Base-by-base conservation (phyloP, 2,329 filamentous ascomycete genomes). In the Microdochium trichocladiopsis region DNA sequence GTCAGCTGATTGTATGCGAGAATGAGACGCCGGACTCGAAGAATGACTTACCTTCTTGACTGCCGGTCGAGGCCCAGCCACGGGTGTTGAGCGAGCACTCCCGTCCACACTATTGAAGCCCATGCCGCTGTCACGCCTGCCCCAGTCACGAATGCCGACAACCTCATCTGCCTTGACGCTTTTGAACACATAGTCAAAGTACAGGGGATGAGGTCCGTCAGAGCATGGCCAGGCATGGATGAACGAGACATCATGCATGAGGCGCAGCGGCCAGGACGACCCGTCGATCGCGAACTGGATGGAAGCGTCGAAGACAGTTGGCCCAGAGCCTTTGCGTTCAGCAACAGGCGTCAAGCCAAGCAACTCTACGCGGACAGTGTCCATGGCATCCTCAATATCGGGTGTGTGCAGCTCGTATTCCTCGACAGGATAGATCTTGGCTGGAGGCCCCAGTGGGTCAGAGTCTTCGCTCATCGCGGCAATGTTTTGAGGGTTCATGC, bases 291-390 rank as follows among this genome's bases (percentile, higher is more conserved):
- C 82, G 61, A 87, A 85, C 57, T 82, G 80, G 25, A 86, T 71
- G 4, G 75, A 77, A 4, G 82, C 82, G 53, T 86, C 80, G 61
- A 79, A 86, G 59, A 75, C 69, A n/a, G 66, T 63, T 2, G 79
- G 78, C 2, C 63, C 66, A 3, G 58, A 45, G 50, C 64, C 52
- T 52, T 57, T 51, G 56, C 58, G 37, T n/a, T 64, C 63, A 25
- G 69, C 65, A 23, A 72, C 65, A 2, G 76, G 71, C 53, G 76
- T 76, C 50, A 90, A 77, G 50, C 74, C 79, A 21, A 90, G 72
- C 60, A 85, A 77, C 67, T 90, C 85, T 56, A 90, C 81, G 47
- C 86, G 78, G 33, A 90, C 84, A 16, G 82, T 78, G 63, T 90
- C 85, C 12, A 90, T 84, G n/a, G 81, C 78, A 63, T 90, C 85